Evolutionary conservation across 2,329 filamentous ascomycete species (phyloP), one percentile per base, ranked within the genome.

Genomic region (Nigrospora osmanthi): DNA sequence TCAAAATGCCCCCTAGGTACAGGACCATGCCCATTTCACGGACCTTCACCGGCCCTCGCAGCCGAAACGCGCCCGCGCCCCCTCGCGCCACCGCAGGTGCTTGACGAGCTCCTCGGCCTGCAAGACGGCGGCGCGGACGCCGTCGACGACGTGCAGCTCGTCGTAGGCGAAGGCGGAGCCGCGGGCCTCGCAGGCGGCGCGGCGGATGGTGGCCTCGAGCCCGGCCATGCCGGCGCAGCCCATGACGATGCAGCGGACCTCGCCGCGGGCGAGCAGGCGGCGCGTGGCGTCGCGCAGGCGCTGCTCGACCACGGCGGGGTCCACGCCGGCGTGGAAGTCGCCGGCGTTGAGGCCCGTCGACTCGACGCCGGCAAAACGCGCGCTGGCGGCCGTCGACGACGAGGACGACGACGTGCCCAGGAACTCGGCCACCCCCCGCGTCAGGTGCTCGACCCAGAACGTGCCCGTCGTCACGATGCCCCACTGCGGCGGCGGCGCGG

Each of bases 191-290:
- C 76, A 57, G 33, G 86, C 85, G 1, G 84, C 84, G 37, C 77
- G 73, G 32, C 83, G 75, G 35, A 96, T 89, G 47, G 83, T 83
- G 35, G 80, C 72, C 54, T 93, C 85, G 66, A 96, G 75, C 0
- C 89, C 90, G 1, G 84, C 83, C 90, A 96, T 95, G 0, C 89
- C 90, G 3, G 87, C 90, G 61, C 90, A 96, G 0, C 90, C 90
- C 70, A 96, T 76, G 57, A 88, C 85, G 9, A 96, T 78, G 19
- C 82, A 85, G 5, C 72, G 70, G 0, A 90, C 76, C 4, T 71
- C 68, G 0, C 73, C 69, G 12, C 70, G 70, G 9, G 59, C 61
- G 28, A 95, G 64, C 23, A 95, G 66, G 42, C 74, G 69, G 60
- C 74, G 78, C 0, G 87, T 86, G 0, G 89, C 89, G 14, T 79